These are phyloP conservation scores for Cyclocybe aegerita DNA, from an alignment of 768 basidiomycete genomes.

Conservation along the genomic window DNA sequence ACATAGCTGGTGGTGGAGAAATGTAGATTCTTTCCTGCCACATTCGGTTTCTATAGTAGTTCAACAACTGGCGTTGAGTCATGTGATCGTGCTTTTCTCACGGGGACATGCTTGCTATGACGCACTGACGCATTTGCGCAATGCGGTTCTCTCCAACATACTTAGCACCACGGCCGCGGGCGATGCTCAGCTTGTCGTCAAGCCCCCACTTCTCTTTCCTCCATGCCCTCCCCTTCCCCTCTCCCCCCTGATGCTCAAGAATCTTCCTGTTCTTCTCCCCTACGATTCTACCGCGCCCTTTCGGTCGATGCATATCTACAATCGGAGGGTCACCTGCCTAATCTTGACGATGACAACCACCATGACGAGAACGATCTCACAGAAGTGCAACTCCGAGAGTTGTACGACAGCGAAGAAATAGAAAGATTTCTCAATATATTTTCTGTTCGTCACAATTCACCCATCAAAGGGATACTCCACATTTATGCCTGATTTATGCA, in stretches of 20 bases:
- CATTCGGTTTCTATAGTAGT: no score
- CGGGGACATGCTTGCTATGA: no score
- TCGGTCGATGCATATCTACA: conserved; percentile 10
- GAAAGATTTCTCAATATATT: conserved; percentile 61
- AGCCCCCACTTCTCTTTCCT: neutral
- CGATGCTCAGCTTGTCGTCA: no score
- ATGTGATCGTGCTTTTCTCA: no score
- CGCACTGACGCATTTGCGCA: no score
- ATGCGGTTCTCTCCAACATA: no score
- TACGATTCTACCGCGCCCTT: neutral
- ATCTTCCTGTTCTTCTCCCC: neutral
- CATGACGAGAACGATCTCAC: conserved; percentile 34
- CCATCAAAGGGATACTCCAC: neutral
- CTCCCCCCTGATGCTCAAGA: neutral
- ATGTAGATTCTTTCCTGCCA: neutral
- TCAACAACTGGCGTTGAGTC: no score
- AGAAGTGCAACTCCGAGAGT: conserved; percentile 53
- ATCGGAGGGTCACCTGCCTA: conserved; percentile 2
- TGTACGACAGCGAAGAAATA: conserved; percentile 67
- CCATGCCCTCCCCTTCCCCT: neutral
- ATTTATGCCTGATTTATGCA: conserved; percentile 18
- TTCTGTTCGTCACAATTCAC: conserved; percentile 37
- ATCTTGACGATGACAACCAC: neutral
- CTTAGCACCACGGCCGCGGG: no score
- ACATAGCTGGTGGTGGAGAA: conserved; percentile 27